Base-by-base conservation (phyloP, 208 protist species). In the Strigomonas culicis region DNA sequence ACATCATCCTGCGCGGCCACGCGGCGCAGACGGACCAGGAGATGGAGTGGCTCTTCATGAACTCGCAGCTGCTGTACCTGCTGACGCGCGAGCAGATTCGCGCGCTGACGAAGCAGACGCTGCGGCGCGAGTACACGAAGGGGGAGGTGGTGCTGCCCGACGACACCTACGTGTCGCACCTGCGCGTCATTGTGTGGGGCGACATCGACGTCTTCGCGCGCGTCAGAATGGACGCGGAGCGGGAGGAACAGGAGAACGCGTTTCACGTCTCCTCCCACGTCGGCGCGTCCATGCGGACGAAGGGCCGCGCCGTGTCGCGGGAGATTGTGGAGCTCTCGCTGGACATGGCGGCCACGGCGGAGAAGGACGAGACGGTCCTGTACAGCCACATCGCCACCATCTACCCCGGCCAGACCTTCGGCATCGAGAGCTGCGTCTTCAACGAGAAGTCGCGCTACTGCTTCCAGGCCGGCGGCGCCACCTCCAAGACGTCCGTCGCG, bases 171-270 rank as follows among this genome's bases (percentile, higher is more conserved):
- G 36, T 80, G 44, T 47, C 68, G 50, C 82, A 94, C 75, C 31
- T 90, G 19, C 83, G 80, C 74, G 56, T 81, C 15, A 80, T 94
- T 4, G 53, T 88, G n/a, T 88, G 81, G 77, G 88, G 88, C 44
- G 65, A 73, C 34, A 84, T 94, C 28, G 80, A 94, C 15, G 88
- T 87, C 41, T 94, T 92, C 51, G 65, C 63, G 47, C 27, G 72
- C 22, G 68, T 68, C 51, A 73, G 62, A 8, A 11, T 75, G 32
- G 66, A 63, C 72, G 59, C 50, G n/a, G 65, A 76, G 41, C 56
- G 41, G 11, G 65, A 59, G 43, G 72, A 59, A 2, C 25, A 21
- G 30, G 79, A 79, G 49, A 60, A 59, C 1, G 66, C 67, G 22
- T 76, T 75, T 36, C 71, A 69, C 19, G 64, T 67, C 25, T 46